Evolutionary conservation across 148 eudicot genomes (phyloP).

Genomic region (Silene uniflora): DNA sequence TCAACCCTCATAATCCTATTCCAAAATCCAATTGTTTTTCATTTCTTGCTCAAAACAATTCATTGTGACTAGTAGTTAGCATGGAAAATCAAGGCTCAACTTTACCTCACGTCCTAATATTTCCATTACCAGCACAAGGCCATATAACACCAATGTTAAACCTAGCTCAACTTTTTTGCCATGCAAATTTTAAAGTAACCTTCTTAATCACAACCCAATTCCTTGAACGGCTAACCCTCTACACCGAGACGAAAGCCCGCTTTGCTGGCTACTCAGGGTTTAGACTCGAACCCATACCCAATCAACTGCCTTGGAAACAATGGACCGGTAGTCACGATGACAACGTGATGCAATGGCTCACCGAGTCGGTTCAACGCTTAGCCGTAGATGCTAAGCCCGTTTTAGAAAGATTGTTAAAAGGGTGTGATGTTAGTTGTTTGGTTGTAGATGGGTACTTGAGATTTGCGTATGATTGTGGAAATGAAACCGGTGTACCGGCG

Average conservation of each 20-base stretch:
- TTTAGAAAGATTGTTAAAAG: constrained; percentile 19
- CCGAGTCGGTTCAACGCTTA: background rate
- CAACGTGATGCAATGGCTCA: background rate
- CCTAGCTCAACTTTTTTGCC: constrained; percentile 36
- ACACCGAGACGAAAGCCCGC: constrained; percentile 22
- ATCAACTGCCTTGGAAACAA: constrained; percentile 9
- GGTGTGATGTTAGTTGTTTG: background rate
- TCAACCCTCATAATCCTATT: no score
- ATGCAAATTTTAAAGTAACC: constrained; percentile 26
- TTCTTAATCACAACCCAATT: constrained; percentile 29
- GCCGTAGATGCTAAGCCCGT: constrained; percentile 4
- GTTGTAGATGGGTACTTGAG: constrained; percentile 14
- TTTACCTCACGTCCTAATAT: constrained; percentile 30
- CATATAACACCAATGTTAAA: constrained; percentile 24
- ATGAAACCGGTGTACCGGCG: constrained; percentile 14
- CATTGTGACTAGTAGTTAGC: background rate
- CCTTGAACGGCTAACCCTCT: constrained; percentile 21
- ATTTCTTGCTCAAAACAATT: no score
- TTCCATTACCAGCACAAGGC: constrained; percentile 29
- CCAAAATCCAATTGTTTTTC: no score
- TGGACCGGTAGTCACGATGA: background rate
- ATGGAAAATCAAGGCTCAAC: constrained; percentile 6
- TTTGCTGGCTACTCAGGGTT: constrained; percentile 26
- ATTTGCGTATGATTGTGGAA: constrained; percentile 12
- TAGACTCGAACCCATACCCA: constrained; percentile 21